Percentiles rank a stretch among this genome's conserved stretches.
Evolutionary conservation across 1,139 yeast species (phyloP).

Genomic region (Blastobotrys aristatus): DNA sequence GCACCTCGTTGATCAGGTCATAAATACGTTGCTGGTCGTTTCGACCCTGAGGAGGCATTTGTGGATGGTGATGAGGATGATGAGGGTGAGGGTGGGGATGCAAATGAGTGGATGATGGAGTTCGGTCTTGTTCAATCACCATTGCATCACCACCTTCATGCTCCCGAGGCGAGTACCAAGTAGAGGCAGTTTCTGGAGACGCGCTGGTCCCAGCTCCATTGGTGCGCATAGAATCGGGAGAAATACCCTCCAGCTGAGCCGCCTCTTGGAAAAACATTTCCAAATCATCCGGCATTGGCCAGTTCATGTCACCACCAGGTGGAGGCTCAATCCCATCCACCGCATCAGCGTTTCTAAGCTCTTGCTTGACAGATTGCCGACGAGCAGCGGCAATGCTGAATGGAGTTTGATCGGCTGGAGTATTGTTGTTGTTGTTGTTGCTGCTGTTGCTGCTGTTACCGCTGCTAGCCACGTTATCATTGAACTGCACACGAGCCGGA

Average conservation of each 20-base stretch:
- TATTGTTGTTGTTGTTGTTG: conserved; percentile 2
- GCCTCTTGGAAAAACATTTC: conserved; percentile 29
- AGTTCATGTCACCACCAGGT: conserved; percentile 13
- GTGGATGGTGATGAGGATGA: conserved; percentile 7
- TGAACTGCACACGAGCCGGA: background rate
- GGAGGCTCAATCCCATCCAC: conserved; percentile 10
- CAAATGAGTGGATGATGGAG: background rate
- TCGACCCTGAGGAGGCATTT: conserved; percentile 5
- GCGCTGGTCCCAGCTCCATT: conserved; percentile 11
- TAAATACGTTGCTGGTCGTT: conserved; percentile 51
- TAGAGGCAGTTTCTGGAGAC: conserved; percentile 13
- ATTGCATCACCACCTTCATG: conserved; percentile 12
- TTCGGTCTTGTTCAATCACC: conserved; percentile 9
- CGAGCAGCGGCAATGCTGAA: conserved; percentile 7
- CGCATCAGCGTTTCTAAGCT: conserved; percentile 5
- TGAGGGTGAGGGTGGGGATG: conserved; percentile 6
- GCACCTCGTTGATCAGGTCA: conserved; percentile 61
- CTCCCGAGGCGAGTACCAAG: conserved; percentile 12
- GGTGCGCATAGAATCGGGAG: conserved; percentile 22
- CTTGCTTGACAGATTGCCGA: conserved; percentile 10
- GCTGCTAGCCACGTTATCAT: background rate
- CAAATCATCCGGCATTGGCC: conserved; percentile 24
- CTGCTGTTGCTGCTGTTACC: conserved; percentile 1
- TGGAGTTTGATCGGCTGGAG: conserved; percentile 3
- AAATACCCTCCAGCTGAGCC: conserved; percentile 24